Conservation (phyloP, 495 filamentous ascomycete genomes). For the Penicillium angulare region DNA sequence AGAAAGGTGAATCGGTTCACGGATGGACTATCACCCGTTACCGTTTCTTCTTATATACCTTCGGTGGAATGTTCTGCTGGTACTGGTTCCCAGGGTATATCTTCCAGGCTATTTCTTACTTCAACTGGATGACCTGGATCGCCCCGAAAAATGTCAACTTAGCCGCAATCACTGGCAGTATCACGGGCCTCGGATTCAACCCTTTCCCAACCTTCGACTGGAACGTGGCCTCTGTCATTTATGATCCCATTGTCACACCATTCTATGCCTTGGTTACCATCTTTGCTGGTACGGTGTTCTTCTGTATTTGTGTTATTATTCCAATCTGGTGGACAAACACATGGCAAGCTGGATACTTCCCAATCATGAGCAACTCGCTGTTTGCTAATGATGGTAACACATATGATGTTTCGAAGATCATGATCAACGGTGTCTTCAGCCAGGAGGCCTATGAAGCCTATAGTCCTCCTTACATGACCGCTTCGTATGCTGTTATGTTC, state of each 20-base stretch:
- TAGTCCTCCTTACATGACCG: slow-evolving; percentile 73
- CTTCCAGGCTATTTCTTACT: slow-evolving; percentile 26
- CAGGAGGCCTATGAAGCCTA: slow-evolving; percentile 68
- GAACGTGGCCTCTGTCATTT: slow-evolving; percentile 53
- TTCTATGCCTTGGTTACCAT: slow-evolving; percentile 54
- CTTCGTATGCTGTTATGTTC: slow-evolving; percentile 73
- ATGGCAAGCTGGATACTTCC: slow-evolving; percentile 46
- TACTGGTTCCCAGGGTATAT: slow-evolving; percentile 48
- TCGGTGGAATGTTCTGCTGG: slow-evolving; percentile 47
- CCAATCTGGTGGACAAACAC: slow-evolving; percentile 44
- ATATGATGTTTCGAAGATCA: slow-evolving; percentile 47
- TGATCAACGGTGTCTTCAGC: slow-evolving; percentile 61
- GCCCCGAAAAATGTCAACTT: slow-evolving; percentile 32
- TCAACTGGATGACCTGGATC: slow-evolving; percentile 31
- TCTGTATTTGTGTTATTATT: slow-evolving; percentile 42
- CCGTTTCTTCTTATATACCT: slow-evolving; percentile 56
- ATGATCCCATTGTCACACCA: slow-evolving; percentile 59
- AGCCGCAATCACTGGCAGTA: slow-evolving; percentile 50
- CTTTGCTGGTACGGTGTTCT: slow-evolving; percentile 40
- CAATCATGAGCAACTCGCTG: slow-evolving; percentile 39
- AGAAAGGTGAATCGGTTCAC: slow-evolving; percentile 49
- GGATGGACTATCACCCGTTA: slow-evolving; percentile 61
- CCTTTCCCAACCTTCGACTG: slow-evolving; percentile 58
- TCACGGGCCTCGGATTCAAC: slow-evolving; percentile 45
- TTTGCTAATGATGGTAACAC: slow-evolving; percentile 48